Percentiles rank a stretch among this genome's conserved stretches.
Conservation (phyloP, 495 filamentous ascomycete genomes). For the Tuber aestivum region DNA sequence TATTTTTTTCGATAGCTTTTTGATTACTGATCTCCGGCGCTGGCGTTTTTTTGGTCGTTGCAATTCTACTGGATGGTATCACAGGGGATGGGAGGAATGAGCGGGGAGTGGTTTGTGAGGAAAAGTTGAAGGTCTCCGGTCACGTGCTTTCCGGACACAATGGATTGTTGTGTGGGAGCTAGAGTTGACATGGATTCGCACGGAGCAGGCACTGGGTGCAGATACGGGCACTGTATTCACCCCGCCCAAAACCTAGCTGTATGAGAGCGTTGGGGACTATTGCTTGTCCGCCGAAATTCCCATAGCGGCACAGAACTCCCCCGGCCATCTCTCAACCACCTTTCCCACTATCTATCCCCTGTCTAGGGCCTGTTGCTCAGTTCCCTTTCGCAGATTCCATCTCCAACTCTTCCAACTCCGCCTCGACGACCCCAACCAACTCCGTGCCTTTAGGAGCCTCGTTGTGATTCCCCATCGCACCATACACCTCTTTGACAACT, state of each 20-base stretch:
- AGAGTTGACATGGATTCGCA: background rate
- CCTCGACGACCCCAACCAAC: slow-evolving; percentile 44
- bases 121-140: background rate
- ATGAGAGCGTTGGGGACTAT: background rate
- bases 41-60: background rate
- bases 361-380: background rate
- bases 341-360: background rate
- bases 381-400: background rate
- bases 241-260: background rate
- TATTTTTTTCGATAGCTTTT: background rate
- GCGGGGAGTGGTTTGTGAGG: background rate
- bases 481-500: slow-evolving; percentile 45
- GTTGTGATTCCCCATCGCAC: slow-evolving; percentile 55
- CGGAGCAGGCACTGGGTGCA: background rate
- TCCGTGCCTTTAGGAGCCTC: slow-evolving; percentile 54
- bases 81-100: too few relatives aligned
- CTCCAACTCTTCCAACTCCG: slow-evolving; percentile 5
- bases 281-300: background rate
- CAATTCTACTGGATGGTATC: background rate
- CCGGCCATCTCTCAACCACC: background rate
- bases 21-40: background rate
- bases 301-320: background rate
- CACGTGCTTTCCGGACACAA: background rate
- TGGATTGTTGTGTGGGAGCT: background rate
- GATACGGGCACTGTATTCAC: background rate